Base-by-base conservation (phyloP, 2,329 filamentous ascomycete genomes). In the Sphaerostilbella broomeana region DNA sequence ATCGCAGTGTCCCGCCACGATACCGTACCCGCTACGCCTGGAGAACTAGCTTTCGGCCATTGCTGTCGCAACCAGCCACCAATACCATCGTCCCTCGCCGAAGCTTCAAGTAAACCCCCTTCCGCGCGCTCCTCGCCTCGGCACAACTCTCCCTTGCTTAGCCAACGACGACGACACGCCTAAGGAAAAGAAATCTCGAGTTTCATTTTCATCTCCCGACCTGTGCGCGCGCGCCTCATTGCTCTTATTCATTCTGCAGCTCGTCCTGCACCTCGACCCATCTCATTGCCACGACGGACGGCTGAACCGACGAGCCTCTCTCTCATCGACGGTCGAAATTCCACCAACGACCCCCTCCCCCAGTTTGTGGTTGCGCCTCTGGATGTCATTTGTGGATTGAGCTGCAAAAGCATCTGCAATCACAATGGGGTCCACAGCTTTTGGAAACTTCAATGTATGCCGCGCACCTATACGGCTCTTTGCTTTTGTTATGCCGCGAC, bases 391-490 rank as follows among this genome's bases (percentile, higher is more conserved):
- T 24, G 30, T 25, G 31, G 28, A 20, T 26, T 42, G 29, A 42
- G 13, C 36, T 19, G 29, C 29, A 24, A 27, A 30, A 29, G 28
- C 41, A 40, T 35, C 25, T 21, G 30, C 38, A 55, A 48, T 55
- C 55, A 62, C 59, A 57, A 79, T 79, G 75, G 75, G 74, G 51
- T 76, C 72, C 46, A 79, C 75, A 47, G 65, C 73, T 38, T 79
- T 78, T 59, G 75, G 75, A 45, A 76, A 79, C 51, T 79, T 79
- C 50, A 59, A 73, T 54, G 75, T 79, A 67, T 38, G 59, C 26
- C 12, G n/a, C 26, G 15, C 4, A 31, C 21, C 25, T 19, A n/a
- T 13, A 18, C 29, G 16, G 11, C 26, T 8, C 30, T 16, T 34
- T 19, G 18, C 19, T 25, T 11, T 13, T 6, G 17, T 7, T 9